Evolutionary conservation across 441 rosid species (phyloP).

Genomic region (Populus hybrid): DNA sequence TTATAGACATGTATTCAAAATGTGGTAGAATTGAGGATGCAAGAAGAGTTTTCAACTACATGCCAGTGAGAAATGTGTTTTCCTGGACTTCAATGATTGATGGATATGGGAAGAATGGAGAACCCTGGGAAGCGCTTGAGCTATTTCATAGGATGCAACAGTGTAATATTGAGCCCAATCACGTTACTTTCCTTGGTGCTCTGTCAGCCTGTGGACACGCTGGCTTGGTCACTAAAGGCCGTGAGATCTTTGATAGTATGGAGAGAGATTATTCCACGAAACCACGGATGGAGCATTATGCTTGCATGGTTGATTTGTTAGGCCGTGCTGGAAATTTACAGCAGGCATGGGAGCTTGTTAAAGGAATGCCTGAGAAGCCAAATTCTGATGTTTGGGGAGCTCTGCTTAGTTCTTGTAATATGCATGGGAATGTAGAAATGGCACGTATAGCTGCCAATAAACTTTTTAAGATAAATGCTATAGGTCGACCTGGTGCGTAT

Average conservation of each 20-base stretch:
- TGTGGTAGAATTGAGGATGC: conserved; percentile 71
- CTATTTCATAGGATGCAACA: conserved; percentile 54
- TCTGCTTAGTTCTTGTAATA: conserved; percentile 68
- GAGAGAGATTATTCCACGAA: conserved; percentile 55
- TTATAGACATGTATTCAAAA: conserved; percentile 84
- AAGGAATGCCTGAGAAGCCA: conserved; percentile 60
- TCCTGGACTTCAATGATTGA: conserved; percentile 95
- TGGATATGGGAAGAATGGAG: conserved; percentile 85
- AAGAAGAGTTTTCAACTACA: conserved; percentile 48
- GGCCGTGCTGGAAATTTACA: conserved; percentile 72
- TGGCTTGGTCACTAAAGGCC: conserved; percentile 64
- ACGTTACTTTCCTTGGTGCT: conserved; percentile 78
- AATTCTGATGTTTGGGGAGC: conserved; percentile 91
- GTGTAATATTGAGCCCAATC: conserved; percentile 47
- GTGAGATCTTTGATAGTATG: conserved; percentile 70
- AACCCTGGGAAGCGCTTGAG: conserved; percentile 60
- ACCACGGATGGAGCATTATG: conserved; percentile 86
- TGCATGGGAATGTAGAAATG: conserved; percentile 60
- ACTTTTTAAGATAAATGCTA: conserved; percentile 59
- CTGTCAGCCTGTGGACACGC: conserved; percentile 83
- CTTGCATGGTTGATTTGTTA: conserved; percentile 85
- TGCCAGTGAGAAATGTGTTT: conserved; percentile 69
- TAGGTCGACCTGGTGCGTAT: conserved; percentile 80
- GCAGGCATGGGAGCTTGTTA: conserved; percentile 62
- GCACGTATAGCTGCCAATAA: conserved; percentile 65